These are phyloP conservation scores for Colletotrichum theobromicola DNA, from an alignment of 2,329 filamentous ascomycete species.

Conservation along the genomic window DNA sequence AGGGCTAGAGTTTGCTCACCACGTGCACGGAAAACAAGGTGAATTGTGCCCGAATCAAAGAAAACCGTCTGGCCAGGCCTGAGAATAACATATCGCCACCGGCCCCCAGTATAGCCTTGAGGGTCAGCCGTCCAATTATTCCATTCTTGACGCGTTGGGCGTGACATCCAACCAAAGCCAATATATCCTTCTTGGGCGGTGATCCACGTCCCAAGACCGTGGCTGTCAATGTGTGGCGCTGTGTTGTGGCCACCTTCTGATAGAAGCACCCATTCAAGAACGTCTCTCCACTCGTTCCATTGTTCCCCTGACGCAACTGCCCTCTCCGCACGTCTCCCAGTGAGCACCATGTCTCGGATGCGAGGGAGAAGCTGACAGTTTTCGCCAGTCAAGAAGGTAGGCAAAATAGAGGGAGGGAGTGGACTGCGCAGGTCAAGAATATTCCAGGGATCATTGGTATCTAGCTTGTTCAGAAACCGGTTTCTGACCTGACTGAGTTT, in stretches of 20 bases:
- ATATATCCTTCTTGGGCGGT: slow-evolving; percentile 31
- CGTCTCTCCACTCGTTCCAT: slow-evolving; percentile 37
- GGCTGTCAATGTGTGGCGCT: slow-evolving; percentile 36
- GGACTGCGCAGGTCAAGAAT: slow-evolving; percentile 6
- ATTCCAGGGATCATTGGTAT: not conserved
- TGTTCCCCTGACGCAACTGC: slow-evolving; percentile 27
- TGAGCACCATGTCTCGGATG: slow-evolving; percentile 2
- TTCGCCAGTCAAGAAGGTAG: slow-evolving; percentile 4
- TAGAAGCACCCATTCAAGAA: slow-evolving; percentile 36
- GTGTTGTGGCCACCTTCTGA: slow-evolving; percentile 38
- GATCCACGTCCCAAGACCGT: slow-evolving; percentile 36
- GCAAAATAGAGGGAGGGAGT: slow-evolving; percentile 2
- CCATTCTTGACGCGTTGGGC: slow-evolving; percentile 28
- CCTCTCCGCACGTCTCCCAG: slow-evolving; percentile 20
- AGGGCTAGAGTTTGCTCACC: slow-evolving; percentile 33
- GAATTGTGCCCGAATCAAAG: slow-evolving; percentile 37
- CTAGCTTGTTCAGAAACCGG: slow-evolving; percentile 3
- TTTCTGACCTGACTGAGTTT: slow-evolving; percentile 13
- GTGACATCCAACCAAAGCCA: slow-evolving; percentile 36
- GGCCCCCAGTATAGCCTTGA: slow-evolving; percentile 27
- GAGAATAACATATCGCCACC: slow-evolving; percentile 36
- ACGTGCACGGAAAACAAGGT: slow-evolving; percentile 36
- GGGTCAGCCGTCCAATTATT: slow-evolving; percentile 26
- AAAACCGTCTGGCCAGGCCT: slow-evolving; percentile 38
- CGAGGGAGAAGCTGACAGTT: slow-evolving; percentile 12